These are phyloP conservation scores for Bryoglossum gracile DNA, from an alignment of 495 filamentous ascomycete species.

Conservation along the genomic window DNA sequence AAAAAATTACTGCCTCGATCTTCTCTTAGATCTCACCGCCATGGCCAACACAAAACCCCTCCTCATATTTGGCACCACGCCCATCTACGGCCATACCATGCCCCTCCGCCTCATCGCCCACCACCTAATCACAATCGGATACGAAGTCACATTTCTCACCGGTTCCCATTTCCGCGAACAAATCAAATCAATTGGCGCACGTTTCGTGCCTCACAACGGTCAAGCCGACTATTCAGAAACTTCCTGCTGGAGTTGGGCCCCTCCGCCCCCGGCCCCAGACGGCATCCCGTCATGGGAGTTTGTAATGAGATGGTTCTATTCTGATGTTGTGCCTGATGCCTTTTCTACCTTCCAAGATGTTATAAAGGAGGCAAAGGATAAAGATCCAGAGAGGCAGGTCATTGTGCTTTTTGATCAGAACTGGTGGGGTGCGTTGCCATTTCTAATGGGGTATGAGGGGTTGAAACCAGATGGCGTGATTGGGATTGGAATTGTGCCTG, in stretches of 20 bases:
- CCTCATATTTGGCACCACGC: slow-evolving; percentile 28
- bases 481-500: slow-evolving; percentile 21
- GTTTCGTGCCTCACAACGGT: slow-evolving; percentile 27
- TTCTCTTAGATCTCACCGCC: too few relatives aligned
- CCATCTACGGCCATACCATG: slow-evolving; percentile 28
- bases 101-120: slow-evolving; percentile 26
- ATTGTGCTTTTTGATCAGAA: slow-evolving; percentile 20
- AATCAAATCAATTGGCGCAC: slow-evolving; percentile 24
- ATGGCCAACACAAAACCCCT: too few relatives aligned
- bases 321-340: slow-evolving; percentile 7
- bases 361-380: slow-evolving; percentile 6
- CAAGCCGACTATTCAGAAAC: slow-evolving; percentile 17
- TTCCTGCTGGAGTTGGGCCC: too few relatives aligned
- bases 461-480: not conserved
- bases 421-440: slow-evolving; percentile 21
- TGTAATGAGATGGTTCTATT: not conserved
- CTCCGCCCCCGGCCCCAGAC: too few relatives aligned
- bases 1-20: too few relatives aligned
- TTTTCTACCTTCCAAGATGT: slow-evolving; percentile 13
- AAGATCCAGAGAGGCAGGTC: slow-evolving; percentile 13
- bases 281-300: slow-evolving; percentile 6
- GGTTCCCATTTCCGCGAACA: slow-evolving; percentile 21
- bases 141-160: slow-evolving; percentile 28
- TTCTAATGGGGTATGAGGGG: slow-evolving; percentile 14
- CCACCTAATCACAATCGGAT: slow-evolving; percentile 20